Base-by-base conservation (phyloP, 257 asterid species). In the Nicotiana tabacum region DNA sequence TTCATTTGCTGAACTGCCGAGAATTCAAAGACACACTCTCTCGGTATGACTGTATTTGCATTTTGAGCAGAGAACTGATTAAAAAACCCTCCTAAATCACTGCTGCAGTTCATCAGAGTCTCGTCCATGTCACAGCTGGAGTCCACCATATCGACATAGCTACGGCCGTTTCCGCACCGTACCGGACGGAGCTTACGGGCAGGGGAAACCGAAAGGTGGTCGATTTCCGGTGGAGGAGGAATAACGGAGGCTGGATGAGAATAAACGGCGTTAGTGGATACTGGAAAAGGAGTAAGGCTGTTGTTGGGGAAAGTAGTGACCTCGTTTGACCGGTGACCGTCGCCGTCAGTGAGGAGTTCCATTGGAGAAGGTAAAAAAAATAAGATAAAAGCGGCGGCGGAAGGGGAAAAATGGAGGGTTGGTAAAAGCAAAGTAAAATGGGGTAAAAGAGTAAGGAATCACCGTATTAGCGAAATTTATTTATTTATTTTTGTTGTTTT, bases 101-200 rank as follows among this genome's bases (percentile, higher is more conserved):
- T 51, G 74, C 37, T 62, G 57, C 74, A 80, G 30, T 17, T 80
- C 56, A 80, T 27, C 83, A 24, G 37, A 60, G 58, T 68, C 43
- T 60, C 70, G 57, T 78, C 72, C 4, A 39, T 18, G 10, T 46
- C 82, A 61, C 74, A 61, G 18, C 32, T 79, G 35, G 9, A 6
- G 17, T 61, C 69, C 84, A 70, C 68, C 80, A 65, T 72, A 43
- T 46, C 80, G 15, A 72, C 61, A 55, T 69, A 78, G 78, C n/a
- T 67, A n/a, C 85, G 82, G 48, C 81, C 76, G 60, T 72, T 76
- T 46, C 77, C 72, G 2, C 35, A 76, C 67, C 85, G 51, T 27
- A 83, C 66, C 9, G 85, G 82, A 18, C 82, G 82, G 82, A 77
- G 85, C 43, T 83, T 83, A 32, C 81, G 82, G 51, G 81, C 81